A percentile compares a stretch with the other conserved stretches of the same genome.
phyloP scores from a whole-genome alignment of 2,329 filamentous ascomycete genomes.

The Dryadomyces quercivorus region DNA sequence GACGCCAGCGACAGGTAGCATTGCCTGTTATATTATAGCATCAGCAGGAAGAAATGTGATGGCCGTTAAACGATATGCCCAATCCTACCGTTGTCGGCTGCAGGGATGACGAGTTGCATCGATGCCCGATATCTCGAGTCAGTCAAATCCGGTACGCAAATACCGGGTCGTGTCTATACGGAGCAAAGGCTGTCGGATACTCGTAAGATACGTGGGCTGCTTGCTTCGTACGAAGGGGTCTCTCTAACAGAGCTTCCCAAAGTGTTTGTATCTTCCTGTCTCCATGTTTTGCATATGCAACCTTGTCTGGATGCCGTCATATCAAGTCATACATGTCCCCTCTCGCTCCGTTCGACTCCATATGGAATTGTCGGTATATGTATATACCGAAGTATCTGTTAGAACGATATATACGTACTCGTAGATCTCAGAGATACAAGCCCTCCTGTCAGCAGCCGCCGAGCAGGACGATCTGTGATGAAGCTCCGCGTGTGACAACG shows the following conservation, averaged over 20 bases:
- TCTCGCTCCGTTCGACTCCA: not conserved
- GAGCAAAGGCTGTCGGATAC: no score
- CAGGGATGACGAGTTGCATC: not conserved
- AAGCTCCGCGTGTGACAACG: not conserved
- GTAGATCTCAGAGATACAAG: no score
- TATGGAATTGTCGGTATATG: not conserved
- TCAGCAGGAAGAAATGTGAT: not conserved
- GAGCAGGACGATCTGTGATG: not conserved
- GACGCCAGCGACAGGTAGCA: not conserved
- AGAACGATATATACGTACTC: no score
- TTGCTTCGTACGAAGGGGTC: not conserved
- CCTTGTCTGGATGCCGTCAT: not conserved
- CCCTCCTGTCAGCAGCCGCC: not conserved
- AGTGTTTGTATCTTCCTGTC: not conserved
- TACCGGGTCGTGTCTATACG: not conserved
- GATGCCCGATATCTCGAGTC: not conserved
- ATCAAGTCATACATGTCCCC: not conserved
- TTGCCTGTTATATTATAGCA: no score
- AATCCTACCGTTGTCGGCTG: not conserved
- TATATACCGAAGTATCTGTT: no score
- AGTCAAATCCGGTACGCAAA: not conserved
- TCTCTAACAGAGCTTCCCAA: not conserved
- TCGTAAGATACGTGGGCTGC: no score
- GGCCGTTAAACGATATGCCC: not conserved
- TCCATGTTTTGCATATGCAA: not conserved